These are phyloP conservation scores for Eucalyptus tenuipes DNA, from an alignment of 345 rosid genomes.

Conservation along the genomic window DNA sequence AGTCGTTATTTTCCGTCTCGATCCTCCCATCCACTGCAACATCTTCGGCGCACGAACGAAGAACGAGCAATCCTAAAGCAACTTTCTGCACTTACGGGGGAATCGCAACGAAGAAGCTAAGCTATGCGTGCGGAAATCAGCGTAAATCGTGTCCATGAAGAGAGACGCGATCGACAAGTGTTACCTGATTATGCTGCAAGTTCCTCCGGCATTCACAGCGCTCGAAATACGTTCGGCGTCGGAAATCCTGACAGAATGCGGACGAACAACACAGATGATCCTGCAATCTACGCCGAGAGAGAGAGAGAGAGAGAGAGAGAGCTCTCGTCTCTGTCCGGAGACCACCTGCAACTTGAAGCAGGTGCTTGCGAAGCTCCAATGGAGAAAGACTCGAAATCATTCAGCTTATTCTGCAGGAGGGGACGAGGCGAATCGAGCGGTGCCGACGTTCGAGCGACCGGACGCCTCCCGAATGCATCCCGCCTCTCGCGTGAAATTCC, in stretches of 20 bases:
- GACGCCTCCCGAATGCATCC: not conserved
- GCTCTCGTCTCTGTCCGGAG: not conserved
- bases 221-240: not conserved
- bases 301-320: not conserved
- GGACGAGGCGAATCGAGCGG: not conserved
- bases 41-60: slow-evolving; percentile 3
- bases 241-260: not conserved
- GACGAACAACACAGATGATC: not conserved
- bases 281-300: not conserved
- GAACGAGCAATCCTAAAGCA: not conserved
- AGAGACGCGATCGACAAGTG: not conserved
- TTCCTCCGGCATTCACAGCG: not conserved
- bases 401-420: not conserved
- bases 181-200: not conserved
- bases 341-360: not conserved
- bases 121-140: not conserved
- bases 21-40: slow-evolving; percentile 98
- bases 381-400: not conserved
- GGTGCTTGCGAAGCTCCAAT: not conserved
- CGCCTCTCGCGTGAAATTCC: not conserved
- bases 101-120: not conserved
- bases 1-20: slow-evolving; percentile 66
- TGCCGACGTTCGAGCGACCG: not conserved
- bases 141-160: not conserved
- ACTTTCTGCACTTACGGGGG: not conserved